Base-by-base conservation (phyloP, 495 filamentous ascomycete species). In the Arthonia radiata region DNA sequence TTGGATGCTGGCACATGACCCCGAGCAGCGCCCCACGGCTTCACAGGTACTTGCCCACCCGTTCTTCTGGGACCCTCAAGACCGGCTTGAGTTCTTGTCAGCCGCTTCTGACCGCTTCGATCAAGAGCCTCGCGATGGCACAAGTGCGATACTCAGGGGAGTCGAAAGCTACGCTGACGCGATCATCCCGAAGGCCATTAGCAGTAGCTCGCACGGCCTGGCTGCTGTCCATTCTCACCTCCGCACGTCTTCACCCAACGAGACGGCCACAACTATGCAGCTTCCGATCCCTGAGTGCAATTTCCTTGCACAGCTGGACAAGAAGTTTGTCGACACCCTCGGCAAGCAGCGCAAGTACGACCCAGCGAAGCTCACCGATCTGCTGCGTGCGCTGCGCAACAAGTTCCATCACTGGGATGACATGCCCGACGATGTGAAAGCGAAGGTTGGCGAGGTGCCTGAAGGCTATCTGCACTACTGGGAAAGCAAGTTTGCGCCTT, bases 341-440 rank as follows among this genome's bases (percentile, higher is more conserved):
- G 80, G 80, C 31, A 93, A 86, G 50, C 89, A 97, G 50, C 64
- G 89, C 41, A 93, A 92, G 43, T 97, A 97, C 46, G 82, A 72
- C 2, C 81, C 80, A 0, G 57, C 58, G 0, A 64, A 63, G 24
- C 59, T 97, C 46, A 49, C 94, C 27, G 86, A 97, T 52, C 53
- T 97, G 13, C 48, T 94, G 13, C 66, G 86, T 4, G 89, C 80
- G 5, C 50, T 97, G 32, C 57, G 86, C n/a, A 97, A 97, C 44
- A 97, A 97, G 59, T 47, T 47, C 36, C 43, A 51, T 21, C 49
- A 53, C 38, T 53, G 50, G 24, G 48, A 45, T 33, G 49, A 53
- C 37, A 53, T 53, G 49, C 42, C 48, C 9, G 42, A 44, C 15
- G 38, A 36, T 19, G 48, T 53, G 17, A 44, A 51, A 38, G 28